Conservation (phyloP, 2,329 filamentous ascomycete genomes). For the Apiospora kogelbergensis region DNA sequence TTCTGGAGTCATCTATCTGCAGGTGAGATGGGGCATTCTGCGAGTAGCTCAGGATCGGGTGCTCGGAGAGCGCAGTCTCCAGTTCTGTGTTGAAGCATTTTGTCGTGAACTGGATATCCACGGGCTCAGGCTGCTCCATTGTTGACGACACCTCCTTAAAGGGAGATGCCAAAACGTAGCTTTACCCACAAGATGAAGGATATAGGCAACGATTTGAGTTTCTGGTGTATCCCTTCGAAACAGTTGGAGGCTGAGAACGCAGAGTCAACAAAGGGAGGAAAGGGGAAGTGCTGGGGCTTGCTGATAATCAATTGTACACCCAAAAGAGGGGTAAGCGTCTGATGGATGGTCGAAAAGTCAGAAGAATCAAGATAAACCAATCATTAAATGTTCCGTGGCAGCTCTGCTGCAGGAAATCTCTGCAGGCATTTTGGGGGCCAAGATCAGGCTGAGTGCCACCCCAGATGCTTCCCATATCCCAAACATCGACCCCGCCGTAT, state of each 20-base stretch:
- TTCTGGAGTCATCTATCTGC: neutral
- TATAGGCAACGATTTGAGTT: neutral
- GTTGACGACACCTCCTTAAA: neutral
- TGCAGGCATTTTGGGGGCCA: neutral
- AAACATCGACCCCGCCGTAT: no score
- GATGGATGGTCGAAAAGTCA: neutral
- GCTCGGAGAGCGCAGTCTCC: neutral
- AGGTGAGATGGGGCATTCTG: neutral
- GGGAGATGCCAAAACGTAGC: neutral
- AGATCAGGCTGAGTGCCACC: neutral
- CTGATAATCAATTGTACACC: neutral
- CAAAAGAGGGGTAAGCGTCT: neutral
- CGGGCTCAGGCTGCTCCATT: neutral
- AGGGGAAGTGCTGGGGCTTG: no score
- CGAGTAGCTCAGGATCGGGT: neutral
- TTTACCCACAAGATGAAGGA: neutral
- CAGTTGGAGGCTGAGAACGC: neutral
- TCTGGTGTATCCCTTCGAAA: no score
- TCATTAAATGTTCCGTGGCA: neutral
- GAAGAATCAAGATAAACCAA: neutral
- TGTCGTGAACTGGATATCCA: neutral
- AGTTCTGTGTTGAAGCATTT: neutral
- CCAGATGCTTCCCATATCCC: neutral
- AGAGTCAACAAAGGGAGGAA: neutral
- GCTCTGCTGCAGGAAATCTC: neutral